Evolutionary conservation across 179 eudicot genomes (phyloP).

Genomic region (Carnegiea gigantea): DNA sequence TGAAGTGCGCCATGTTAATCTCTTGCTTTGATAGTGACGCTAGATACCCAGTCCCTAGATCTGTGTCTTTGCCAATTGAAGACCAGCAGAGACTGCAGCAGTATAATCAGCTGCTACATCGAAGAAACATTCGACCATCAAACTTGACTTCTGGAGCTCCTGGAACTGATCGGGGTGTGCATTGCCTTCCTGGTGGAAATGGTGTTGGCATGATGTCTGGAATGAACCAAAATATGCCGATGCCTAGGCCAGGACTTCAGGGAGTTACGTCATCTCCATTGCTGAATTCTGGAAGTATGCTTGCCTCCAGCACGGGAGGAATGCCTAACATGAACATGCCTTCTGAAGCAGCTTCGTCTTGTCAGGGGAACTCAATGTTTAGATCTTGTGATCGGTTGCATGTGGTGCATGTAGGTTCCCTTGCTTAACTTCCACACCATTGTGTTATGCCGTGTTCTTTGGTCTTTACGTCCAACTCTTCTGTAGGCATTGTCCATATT

Average conservation of each 20-base stretch:
- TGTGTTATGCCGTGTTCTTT: not conserved
- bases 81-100: slow-evolving; percentile 89
- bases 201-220: slow-evolving; percentile 60
- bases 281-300: slow-evolving; percentile 62
- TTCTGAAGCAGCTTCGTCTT: slow-evolving; percentile 52
- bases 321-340: slow-evolving; percentile 53
- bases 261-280: slow-evolving; percentile 64
- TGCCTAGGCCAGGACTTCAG: slow-evolving; percentile 70
- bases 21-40: slow-evolving; percentile 46
- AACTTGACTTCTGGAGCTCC: slow-evolving; percentile 58
- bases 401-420: slow-evolving; percentile 62
- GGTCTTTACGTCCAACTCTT: not conserved
- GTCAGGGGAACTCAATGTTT: slow-evolving; percentile 62
- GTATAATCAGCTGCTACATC: slow-evolving; percentile 60
- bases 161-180: slow-evolving; percentile 69
- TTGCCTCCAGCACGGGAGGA: slow-evolving; percentile 46
- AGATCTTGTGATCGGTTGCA: slow-evolving; percentile 74
- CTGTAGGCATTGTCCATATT: not conserved
- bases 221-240: slow-evolving; percentile 51
- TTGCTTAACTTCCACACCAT: not conserved
- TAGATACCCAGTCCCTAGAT: slow-evolving; percentile 64
- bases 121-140: slow-evolving; percentile 65
- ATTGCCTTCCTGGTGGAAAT: slow-evolving; percentile 63
- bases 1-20: slow-evolving; percentile 3
- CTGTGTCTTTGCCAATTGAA: slow-evolving; percentile 63